These are phyloP conservation scores for Lepidium sativum DNA, from an alignment of 345 rosid species.

Conservation along the genomic window DNA sequence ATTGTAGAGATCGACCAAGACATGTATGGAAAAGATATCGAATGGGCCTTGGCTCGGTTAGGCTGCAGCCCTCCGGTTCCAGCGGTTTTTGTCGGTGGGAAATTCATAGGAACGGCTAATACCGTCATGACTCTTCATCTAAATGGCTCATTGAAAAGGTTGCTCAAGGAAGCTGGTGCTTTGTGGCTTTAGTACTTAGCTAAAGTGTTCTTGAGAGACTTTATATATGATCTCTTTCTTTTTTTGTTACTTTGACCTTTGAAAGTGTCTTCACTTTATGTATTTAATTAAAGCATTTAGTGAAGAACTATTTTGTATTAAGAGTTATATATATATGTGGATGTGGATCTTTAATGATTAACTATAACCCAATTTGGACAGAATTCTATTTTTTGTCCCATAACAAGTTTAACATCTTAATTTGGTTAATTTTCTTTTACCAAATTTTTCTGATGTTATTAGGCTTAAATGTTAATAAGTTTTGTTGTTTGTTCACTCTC, in stretches of 20 bases:
- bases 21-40: conserved; percentile 59
- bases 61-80: conserved; percentile 83
- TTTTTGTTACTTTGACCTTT: background rate
- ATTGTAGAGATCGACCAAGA: conserved; percentile 76
- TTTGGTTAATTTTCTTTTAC: background rate
- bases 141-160: conserved; percentile 68
- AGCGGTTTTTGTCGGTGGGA: conserved; percentile 85
- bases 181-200: conserved; percentile 53
- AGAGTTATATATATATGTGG: conserved; percentile 5
- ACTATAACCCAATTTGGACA: conserved; percentile 12
- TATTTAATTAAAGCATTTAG: conserved; percentile 17
- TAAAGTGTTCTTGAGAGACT: background rate
- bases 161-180: conserved; percentile 86
- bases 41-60: conserved; percentile 59
- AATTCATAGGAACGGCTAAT: conserved; percentile 69
- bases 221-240: background rate
- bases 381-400: background rate
- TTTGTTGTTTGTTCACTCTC: background rate
- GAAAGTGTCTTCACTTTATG: conserved; percentile 26
- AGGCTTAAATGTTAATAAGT: background rate
- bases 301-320: conserved; percentile 22
- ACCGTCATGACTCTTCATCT: conserved; percentile 87
- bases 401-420: background rate
- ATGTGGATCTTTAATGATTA: conserved; percentile 9
- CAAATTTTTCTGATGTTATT: background rate